Conservation (phyloP, 768 basidiomycete genomes). For the Macrolepiota dolichaula region DNA sequence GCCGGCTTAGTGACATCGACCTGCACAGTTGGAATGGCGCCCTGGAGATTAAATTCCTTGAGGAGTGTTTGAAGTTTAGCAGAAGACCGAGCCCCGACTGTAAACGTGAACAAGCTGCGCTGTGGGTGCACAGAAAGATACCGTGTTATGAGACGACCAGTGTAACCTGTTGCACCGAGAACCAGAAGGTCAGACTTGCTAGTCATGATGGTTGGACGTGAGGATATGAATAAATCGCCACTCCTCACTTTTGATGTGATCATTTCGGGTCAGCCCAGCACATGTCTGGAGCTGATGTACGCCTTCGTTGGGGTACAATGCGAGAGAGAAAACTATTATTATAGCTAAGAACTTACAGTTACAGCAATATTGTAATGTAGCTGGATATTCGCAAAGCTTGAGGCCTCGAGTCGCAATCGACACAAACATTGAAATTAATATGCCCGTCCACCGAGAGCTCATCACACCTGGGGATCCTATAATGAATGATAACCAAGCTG, state of each 20-base stretch:
- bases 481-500: too few species aligned
- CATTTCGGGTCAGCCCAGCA: too few species aligned
- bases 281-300: too few species aligned
- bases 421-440: too few species aligned
- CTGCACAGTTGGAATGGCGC: constrained; percentile 40
- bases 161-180: constrained; percentile 76
- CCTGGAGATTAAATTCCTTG: constrained; percentile 39
- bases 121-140: constrained; percentile 70
- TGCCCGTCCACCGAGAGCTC: too few species aligned
- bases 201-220: constrained; percentile 20
- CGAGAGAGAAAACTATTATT: too few species aligned
- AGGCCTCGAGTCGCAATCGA: too few species aligned
- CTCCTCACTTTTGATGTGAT: neutral
- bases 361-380: too few species aligned
- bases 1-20: constrained; percentile 57
- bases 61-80: constrained; percentile 55
- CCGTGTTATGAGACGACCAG: constrained; percentile 62
- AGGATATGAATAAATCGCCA: neutral
- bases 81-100: constrained; percentile 66
- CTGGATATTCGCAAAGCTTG: too few species aligned
- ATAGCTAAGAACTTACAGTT: too few species aligned
- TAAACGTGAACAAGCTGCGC: constrained; percentile 56
- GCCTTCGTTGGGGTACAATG: too few species aligned
- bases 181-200: constrained; percentile 53
- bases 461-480: too few species aligned